Conservation (phyloP, 495 filamentous ascomycete species). For the Haplographium delicatum region DNA sequence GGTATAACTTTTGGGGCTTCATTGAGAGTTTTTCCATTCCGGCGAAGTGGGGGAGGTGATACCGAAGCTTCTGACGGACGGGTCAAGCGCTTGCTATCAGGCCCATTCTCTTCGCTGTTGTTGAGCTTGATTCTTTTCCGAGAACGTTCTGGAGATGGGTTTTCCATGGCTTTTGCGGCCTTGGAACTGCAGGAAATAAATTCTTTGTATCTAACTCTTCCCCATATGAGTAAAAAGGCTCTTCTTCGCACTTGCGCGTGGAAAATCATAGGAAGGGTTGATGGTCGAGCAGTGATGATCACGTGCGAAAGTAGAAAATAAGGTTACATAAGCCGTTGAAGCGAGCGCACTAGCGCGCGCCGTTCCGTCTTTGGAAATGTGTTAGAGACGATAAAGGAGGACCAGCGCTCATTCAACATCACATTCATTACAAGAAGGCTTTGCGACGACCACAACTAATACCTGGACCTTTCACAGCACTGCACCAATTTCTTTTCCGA, state of each 20-base stretch:
- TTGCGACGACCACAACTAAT: not conserved
- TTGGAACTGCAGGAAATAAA: not conserved
- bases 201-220: too few species aligned
- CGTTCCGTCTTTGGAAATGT: not conserved
- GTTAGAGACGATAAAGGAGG: slow-evolving; percentile 8
- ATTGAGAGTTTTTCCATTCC: not conserved
- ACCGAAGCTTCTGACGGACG: slow-evolving; percentile 14
- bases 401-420: not conserved
- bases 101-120: slow-evolving; percentile 1
- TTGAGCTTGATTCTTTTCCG: slow-evolving; percentile 18
- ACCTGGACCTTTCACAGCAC: slow-evolving; percentile 1
- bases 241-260: not conserved
- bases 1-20: slow-evolving; percentile 13
- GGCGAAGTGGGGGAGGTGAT: slow-evolving; percentile 24
- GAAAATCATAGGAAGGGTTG: not conserved
- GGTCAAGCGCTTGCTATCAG: not conserved
- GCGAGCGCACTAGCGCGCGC: too few species aligned
- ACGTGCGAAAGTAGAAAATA: not conserved
- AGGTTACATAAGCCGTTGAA: not conserved
- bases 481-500: not conserved
- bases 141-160: slow-evolving; percentile 12
- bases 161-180: slow-evolving; percentile 11
- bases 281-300: not conserved
- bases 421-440: slow-evolving; percentile 7
- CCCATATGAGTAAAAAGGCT: not conserved